These are phyloP conservation scores for Eucalyptus tenuipes DNA, from an alignment of 345 rosid species.

Conservation along the genomic window DNA sequence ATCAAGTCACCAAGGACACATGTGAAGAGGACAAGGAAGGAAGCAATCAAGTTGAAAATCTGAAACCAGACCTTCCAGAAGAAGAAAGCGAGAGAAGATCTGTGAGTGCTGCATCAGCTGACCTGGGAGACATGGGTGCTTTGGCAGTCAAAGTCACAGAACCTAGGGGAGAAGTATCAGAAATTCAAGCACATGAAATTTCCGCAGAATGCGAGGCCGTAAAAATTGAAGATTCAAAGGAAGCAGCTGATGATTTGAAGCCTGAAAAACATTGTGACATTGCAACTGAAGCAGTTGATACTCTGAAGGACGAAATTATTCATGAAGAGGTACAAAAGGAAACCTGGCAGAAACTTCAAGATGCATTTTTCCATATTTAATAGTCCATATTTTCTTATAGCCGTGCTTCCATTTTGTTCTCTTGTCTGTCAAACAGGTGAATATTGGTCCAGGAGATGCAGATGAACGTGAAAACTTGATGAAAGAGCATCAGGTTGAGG, in stretches of 20 bases:
- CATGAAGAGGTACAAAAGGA: constrained; percentile 6
- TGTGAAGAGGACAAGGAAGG: neutral
- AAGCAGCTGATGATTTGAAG: neutral
- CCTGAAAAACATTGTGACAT: neutral
- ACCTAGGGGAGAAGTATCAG: neutral
- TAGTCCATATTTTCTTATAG: neutral
- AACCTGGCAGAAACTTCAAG: neutral
- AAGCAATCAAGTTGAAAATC: neutral
- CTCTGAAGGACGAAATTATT: constrained; percentile 10
- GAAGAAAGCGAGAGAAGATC: neutral
- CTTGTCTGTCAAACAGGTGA: neutral
- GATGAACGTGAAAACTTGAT: neutral
- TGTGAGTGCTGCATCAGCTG: neutral
- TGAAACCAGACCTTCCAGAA: neutral
- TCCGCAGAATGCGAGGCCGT: neutral
- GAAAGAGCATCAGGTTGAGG: neutral
- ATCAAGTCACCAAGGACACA: neutral
- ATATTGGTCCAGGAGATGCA: neutral
- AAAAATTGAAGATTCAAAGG: neutral
- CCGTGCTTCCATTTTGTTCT: neutral
- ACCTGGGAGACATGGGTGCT: neutral
- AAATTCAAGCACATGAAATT: neutral
- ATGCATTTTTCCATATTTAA: neutral
- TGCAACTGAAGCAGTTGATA: neutral
- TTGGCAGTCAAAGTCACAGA: neutral